phyloP scores from a whole-genome alignment of 2,329 filamentous ascomycete species.

The Claviceps paspali region DNA sequence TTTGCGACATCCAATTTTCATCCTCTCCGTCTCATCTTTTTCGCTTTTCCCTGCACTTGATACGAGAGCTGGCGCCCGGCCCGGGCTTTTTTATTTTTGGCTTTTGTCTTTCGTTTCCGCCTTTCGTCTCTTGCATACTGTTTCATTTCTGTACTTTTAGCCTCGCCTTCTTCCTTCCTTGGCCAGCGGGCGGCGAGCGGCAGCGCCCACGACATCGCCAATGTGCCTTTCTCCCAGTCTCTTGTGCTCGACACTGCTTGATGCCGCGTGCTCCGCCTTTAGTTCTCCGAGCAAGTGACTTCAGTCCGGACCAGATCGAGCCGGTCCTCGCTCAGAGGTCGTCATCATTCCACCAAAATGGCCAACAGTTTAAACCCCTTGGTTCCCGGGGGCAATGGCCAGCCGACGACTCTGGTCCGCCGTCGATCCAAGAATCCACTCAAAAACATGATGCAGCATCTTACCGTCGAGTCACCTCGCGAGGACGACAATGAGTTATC shows the following conservation, averaged over 20 bases:
- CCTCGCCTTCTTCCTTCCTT: not conserved
- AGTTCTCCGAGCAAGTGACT: not conserved
- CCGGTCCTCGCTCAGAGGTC: not conserved
- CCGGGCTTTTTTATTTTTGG: not conserved
- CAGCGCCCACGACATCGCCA: not conserved
- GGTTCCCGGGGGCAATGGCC: conserved; percentile 11
- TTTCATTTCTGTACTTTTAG: not conserved
- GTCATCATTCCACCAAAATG: conserved; percentile 7
- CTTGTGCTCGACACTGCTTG: not conserved
- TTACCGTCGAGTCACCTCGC: conserved; percentile 18
- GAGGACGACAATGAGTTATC: conserved; percentile 14
- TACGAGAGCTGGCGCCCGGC: not conserved
- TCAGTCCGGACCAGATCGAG: not conserved
- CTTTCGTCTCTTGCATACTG: not conserved
- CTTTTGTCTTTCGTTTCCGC: not conserved
- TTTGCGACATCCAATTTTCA: not conserved
- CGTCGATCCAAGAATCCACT: conserved; percentile 21
- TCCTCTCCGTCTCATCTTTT: not conserved
- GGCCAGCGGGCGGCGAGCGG: not conserved
- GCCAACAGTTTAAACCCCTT: conserved; percentile 15
- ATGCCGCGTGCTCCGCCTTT: not conserved
- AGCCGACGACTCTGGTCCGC: conserved; percentile 14
- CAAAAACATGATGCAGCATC: conserved; percentile 22
- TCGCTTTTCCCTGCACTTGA: not conserved
- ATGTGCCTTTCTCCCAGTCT: not conserved